Evolutionary conservation across 805 yeast genomes (phyloP).

Genomic region (Saturnispora serradocipensis): DNA sequence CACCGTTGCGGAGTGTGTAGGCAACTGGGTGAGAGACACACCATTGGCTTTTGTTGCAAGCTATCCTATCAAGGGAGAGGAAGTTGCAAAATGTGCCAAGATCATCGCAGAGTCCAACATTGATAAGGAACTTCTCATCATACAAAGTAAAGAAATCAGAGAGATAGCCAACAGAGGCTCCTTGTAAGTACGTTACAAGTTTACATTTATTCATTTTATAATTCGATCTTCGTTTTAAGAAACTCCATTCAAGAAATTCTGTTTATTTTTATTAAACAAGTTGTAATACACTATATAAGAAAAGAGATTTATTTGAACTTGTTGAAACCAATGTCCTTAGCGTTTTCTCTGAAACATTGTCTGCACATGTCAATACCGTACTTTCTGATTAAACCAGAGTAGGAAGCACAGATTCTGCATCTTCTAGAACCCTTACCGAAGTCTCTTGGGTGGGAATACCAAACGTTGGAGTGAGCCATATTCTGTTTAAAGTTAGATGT

Average conservation of each 20-base stretch:
- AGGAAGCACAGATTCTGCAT: slow-evolving; percentile 98
- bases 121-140: slow-evolving; percentile 21
- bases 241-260: neutral
- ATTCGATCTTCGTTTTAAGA: neutral
- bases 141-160: slow-evolving; percentile 17
- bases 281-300: slow-evolving; percentile 6
- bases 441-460: slow-evolving; percentile 99
- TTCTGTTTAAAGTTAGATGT: slow-evolving; percentile 32
- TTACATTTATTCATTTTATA: neutral
- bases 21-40: slow-evolving; percentile 28
- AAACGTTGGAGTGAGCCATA: slow-evolving; percentile 99
- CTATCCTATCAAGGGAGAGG: slow-evolving; percentile 54
- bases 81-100: slow-evolving; percentile 49
- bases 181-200: neutral
- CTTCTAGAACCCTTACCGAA: slow-evolving; percentile 99
- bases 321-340: slow-evolving; percentile 97
- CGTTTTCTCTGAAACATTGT: slow-evolving; percentile 99
- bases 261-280: slow-evolving; percentile 9
- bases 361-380: slow-evolving; percentile 99
- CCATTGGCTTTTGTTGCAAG: slow-evolving; percentile 24
- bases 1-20: slow-evolving; percentile 26
- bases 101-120: slow-evolving; percentile 16
- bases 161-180: slow-evolving; percentile 12
- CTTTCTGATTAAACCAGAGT: slow-evolving; percentile 99
- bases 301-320: slow-evolving; percentile 75